These are phyloP conservation scores for Didymella sp. DNA, from an alignment of 2,329 filamentous ascomycete genomes.

Conservation along the genomic window DNA sequence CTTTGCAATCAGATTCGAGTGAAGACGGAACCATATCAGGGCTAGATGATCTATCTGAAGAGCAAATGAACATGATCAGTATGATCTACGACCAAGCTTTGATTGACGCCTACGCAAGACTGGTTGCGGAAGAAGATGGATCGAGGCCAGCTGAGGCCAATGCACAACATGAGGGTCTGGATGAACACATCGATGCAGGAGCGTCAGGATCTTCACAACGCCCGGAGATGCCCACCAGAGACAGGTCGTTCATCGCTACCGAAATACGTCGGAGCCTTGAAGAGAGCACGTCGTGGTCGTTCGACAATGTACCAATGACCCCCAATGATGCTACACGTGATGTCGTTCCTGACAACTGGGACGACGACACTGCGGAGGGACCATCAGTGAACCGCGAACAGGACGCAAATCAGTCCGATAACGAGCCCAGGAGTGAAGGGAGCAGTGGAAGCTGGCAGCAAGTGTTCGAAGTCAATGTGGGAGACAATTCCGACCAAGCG, in stretches of 20 bases:
- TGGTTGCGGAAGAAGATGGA: slow-evolving; percentile 12
- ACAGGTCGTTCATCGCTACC: slow-evolving; percentile 55
- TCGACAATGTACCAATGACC: slow-evolving; percentile 32
- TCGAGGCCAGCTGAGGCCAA: slow-evolving; percentile 13
- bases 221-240: slow-evolving; percentile 57
- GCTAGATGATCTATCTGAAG: slow-evolving; percentile 7
- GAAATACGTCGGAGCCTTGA: slow-evolving; percentile 58
- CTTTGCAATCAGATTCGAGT: slow-evolving; percentile 1
- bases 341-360: slow-evolving; percentile 34
- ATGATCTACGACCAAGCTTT: slow-evolving; percentile 19
- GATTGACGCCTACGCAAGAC: slow-evolving; percentile 12
- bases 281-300: slow-evolving; percentile 50
- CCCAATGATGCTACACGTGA: slow-evolving; percentile 8
- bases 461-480: slow-evolving; percentile 39
- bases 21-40: background rate
- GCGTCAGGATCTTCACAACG: slow-evolving; percentile 35
- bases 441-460: slow-evolving; percentile 53
- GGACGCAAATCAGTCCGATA: slow-evolving; percentile 25
- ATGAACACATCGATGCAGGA: slow-evolving; percentile 13
- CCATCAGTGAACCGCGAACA: slow-evolving; percentile 9
- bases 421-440: slow-evolving; percentile 45
- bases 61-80: slow-evolving; percentile 13
- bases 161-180: slow-evolving; percentile 4
- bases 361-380: slow-evolving; percentile 30
- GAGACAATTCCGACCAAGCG: slow-evolving; percentile 38